Evolutionary conservation across 2,329 filamentous ascomycete genomes (phyloP).

Genomic region (Colletotrichum noveboracense): DNA sequence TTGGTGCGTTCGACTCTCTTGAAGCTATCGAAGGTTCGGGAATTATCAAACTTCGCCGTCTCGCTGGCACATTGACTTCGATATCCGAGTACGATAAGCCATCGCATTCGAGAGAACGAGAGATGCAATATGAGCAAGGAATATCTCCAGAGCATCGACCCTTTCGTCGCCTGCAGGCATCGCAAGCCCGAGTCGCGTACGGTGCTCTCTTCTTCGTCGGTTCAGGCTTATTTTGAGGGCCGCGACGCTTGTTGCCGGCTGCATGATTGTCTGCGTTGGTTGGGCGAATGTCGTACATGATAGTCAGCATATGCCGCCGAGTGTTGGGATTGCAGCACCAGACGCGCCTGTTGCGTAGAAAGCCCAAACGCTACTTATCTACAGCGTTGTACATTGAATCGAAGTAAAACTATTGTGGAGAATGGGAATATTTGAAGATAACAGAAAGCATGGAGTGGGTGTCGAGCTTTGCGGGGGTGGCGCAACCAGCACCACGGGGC

Average conservation of each 20-base stretch:
- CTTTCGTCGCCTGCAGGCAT: conserved; percentile 26
- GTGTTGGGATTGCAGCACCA: not conserved
- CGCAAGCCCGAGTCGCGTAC: conserved; percentile 25
- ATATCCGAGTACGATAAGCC: not conserved
- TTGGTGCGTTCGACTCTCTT: not conserved
- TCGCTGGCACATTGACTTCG: not conserved
- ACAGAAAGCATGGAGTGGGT: not conserved
- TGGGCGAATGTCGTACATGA: not conserved
- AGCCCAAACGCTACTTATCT: not conserved
- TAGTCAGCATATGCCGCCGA: not conserved
- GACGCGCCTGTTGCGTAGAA: not conserved
- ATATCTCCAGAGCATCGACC: conserved; percentile 25
- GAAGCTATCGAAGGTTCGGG: not conserved
- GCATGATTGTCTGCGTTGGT: not conserved
- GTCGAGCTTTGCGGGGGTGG: not conserved
- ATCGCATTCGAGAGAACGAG: conserved; percentile 16
- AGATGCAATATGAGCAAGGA: conserved; percentile 23
- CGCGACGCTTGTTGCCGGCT: not conserved
- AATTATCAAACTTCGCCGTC: not conserved
- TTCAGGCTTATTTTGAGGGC: not conserved
- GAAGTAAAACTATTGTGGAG: not conserved
- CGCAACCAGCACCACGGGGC: not conserved
- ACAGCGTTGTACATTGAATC: not conserved
- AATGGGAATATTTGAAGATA: not conserved
- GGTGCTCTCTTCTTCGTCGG: conserved; percentile 19